Conservation (phyloP, 2,329 filamentous ascomycete genomes). For the Sordariomycetes sp. region DNA sequence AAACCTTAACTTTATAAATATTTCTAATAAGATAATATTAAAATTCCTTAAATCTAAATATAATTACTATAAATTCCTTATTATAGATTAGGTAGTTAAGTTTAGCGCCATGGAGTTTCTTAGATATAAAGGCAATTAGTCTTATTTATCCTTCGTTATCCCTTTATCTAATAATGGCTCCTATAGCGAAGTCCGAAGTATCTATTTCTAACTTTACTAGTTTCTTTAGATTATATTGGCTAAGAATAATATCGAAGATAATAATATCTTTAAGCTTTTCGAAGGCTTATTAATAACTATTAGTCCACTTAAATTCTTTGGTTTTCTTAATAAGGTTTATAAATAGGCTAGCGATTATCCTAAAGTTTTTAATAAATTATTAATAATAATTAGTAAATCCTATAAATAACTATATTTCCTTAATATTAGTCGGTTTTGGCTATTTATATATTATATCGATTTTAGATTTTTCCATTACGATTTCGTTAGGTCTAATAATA, state of each 20-base stretch:
- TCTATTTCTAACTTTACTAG: slow-evolving; percentile 7
- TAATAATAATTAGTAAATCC: slow-evolving; percentile 1
- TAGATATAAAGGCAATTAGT: slow-evolving; percentile 2
- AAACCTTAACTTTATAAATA: background rate
- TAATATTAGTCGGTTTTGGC: slow-evolving; percentile 1
- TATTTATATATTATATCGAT: slow-evolving; percentile 1
- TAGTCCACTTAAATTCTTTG: slow-evolving; percentile 2
- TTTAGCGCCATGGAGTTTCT: slow-evolving; percentile 3
- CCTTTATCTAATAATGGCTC: slow-evolving; percentile 1
- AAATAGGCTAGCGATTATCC: background rate
- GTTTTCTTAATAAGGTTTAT: slow-evolving; percentile 1
- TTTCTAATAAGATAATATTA: slow-evolving; percentile 3
- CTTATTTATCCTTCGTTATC: background rate
- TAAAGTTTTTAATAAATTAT: slow-evolving; percentile 2
- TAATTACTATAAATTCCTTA: slow-evolving; percentile 5
- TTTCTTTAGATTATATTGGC: background rate
- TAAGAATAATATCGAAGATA: background rate
- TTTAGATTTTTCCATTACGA: slow-evolving; percentile 4
- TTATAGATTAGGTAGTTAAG: slow-evolving; percentile 4
- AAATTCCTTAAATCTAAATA: slow-evolving; percentile 3
- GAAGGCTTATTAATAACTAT: slow-evolving; percentile 2
- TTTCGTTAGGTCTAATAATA: slow-evolving; percentile 3
- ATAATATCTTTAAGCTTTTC: slow-evolving; percentile 1
- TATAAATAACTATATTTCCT: slow-evolving; percentile 4
- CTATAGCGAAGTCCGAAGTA: background rate